Base-by-base conservation (phyloP, 2,329 filamentous ascomycete species). In the Neurospora sp. region DNA sequence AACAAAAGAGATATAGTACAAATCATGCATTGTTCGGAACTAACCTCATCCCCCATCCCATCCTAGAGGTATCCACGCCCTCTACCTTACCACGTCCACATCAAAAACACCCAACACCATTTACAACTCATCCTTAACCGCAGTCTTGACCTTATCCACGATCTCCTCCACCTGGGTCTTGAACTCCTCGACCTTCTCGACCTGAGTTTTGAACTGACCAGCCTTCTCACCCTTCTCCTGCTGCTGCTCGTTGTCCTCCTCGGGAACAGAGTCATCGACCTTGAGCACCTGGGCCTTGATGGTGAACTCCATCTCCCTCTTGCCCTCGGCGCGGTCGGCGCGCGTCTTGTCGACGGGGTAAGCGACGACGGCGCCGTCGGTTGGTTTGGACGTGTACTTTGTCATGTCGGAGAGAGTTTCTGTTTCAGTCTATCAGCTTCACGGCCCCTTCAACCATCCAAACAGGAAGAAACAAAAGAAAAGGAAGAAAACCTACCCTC, bases 241-340 rank as follows among this genome's bases (percentile, higher is more conserved):
- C 68, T 66, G 19, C 13, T 66, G 36, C 66, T 68, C 36, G 13
- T 23, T 2, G 8, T 15, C 67, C 7, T 71, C 70, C 33, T 71
- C 67, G 8, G 68, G 40, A 3, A 39, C 68, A 19, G 66, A 68
- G 40, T 68, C 70, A 67, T 71, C 71, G 10, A 67, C 39, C 40
- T 68, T 66, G 13, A 82, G 71, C 3, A 77, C 76, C 71, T 79
- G 75, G 8, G 78, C 79, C 74, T 76, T 78, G 69, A 82, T 75
- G 7, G 77, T 76, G 66, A 82, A 78, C 71, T 78, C 75, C 19
- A 80, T 80, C 10, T 78, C 74, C 40, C 78, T 76, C 67, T 76
- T 68, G 28, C 68, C 68, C 17, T 70, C 36, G 0, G 36, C 66
- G 36, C 78, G 67, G 15, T 75, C 69, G 2, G 79, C 77, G 40